A percentile compares a stretch with the other conserved stretches of the same genome.
phyloP scores from a whole-genome alignment of 2,329 filamentous ascomycete genomes.

The Sporothrix phasma region DNA sequence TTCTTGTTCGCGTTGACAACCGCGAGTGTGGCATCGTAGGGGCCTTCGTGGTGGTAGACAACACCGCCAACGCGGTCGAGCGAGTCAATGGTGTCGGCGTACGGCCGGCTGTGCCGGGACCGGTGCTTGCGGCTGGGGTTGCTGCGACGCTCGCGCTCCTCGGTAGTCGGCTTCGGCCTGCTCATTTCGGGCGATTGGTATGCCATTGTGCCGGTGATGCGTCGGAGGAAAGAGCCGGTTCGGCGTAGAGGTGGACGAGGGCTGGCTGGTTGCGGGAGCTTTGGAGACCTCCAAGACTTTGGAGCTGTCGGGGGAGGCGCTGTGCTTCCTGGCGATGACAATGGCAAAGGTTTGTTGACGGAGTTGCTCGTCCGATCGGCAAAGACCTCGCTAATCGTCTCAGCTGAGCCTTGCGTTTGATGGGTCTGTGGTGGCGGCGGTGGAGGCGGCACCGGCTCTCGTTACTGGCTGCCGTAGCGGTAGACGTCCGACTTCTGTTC shows the following conservation, averaged over 20 bases:
- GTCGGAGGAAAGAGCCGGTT: conserved; percentile 3
- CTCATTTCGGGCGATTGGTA: background rate
- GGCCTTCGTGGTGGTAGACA: conserved; percentile 79
- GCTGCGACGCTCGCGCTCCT: background rate
- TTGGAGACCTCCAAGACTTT: background rate
- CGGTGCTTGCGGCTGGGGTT: conserved; percentile 31
- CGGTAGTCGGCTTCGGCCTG: background rate
- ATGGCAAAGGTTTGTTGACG: background rate
- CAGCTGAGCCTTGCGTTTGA: conserved; percentile 24
- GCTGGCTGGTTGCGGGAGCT: background rate
- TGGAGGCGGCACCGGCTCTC: background rate
- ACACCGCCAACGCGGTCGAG: conserved; percentile 55
- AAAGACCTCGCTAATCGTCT: conserved; percentile 10
- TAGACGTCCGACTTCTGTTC: background rate
- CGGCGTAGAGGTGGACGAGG: background rate
- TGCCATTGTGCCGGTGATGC: background rate
- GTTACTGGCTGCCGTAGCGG: background rate
- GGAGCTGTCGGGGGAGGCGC: background rate
- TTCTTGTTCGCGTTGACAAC: conserved; percentile 57
- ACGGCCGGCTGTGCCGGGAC: conserved; percentile 53
- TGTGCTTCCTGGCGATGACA: background rate
- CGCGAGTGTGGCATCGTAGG: conserved; percentile 73
- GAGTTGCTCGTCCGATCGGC: conserved; percentile 9
- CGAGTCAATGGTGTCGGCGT: conserved; percentile 69
- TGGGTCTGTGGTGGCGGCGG: conserved; percentile 20